Evolutionary conservation across 306 rosid species (phyloP).

Genomic region (Sindora glabra): DNA sequence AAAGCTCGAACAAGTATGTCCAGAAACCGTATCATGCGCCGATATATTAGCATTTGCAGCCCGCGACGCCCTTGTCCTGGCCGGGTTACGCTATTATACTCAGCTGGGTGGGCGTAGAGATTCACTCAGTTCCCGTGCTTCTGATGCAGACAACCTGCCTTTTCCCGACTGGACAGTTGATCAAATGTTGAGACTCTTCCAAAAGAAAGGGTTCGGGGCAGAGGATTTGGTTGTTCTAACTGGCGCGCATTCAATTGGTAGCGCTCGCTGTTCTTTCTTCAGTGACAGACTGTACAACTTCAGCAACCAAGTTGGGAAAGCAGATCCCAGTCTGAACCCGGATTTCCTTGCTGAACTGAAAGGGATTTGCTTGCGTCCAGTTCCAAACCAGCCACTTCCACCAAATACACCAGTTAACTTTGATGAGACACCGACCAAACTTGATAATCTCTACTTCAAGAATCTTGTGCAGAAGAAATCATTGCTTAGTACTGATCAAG

Average conservation of each 20-base stretch:
- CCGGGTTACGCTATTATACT: slow-evolving; percentile 15
- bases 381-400: no score
- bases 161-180: slow-evolving; percentile 12
- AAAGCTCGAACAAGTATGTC: slow-evolving; percentile 41
- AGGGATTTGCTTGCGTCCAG: slow-evolving; percentile 9
- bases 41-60: slow-evolving; percentile 43
- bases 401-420: no score
- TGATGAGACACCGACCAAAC: slow-evolving; percentile 36
- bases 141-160: slow-evolving; percentile 28
- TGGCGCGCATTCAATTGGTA: slow-evolving; percentile 67
- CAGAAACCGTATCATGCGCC: slow-evolving; percentile 54
- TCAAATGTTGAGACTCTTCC: slow-evolving; percentile 10
- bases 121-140: slow-evolving; percentile 27
- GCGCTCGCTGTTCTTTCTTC: slow-evolving; percentile 30
- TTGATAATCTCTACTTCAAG: slow-evolving; percentile 39
- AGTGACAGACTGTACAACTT: slow-evolving; percentile 24
- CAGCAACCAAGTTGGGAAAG: neutral
- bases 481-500: slow-evolving; percentile 41
- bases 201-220: slow-evolving; percentile 17
- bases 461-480: slow-evolving; percentile 23
- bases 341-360: neutral
- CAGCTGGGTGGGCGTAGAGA: slow-evolving; percentile 50
- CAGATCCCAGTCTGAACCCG: slow-evolving; percentile 20
- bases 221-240: slow-evolving; percentile 48
- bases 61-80: slow-evolving; percentile 21